Base-by-base conservation (phyloP, 805 yeast species). In the Candida nemodendra region DNA sequence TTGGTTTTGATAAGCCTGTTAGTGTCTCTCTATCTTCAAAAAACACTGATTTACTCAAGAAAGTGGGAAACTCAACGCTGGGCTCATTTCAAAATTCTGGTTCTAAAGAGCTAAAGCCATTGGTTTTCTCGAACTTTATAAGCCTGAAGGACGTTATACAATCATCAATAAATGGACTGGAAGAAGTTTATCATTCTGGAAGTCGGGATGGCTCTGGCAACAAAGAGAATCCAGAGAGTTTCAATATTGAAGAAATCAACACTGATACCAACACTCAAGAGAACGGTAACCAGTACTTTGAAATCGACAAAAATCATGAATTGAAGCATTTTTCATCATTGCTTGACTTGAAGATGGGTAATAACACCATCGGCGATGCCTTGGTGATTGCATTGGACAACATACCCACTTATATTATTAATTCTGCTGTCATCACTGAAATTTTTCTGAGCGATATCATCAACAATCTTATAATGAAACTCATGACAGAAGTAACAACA, bases 381-480 rank as follows among this genome's bases (percentile, higher is more conserved):
- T 34, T 59, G 27, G 32, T 50, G 1, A 30, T 51, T 3, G 45
- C 47, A 2, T 19, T 58, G 3, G 43, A 44, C 6, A 44, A 47
- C 11, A 19, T 60, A 8, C 58, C 62, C 0, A 38, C 19, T 9
- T 22, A 18, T 18, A 27, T 60, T 3, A 18, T 45, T 3, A 38
- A 27, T 7, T 50, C 51, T 5, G 44, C 32, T 4, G 18, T 34
- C 11, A 25, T 56, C 24, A 36, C 45, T n/a, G 65, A 58, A 32
- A 34, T 34, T 14, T 27, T 56, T 4, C 15, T 60, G 26, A 39
- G 32, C 6, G 41, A 38, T 28, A 32, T 44, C 3, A 18, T 54
- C 5, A 30, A n/a, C 1, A 38, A 47, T 2, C 14, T 44, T 4
- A 4, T 53, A 2, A 18, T 32, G 5, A 25, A 18, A 6, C 16